Conservation (phyloP, 1,139 yeast species). For the Pichia sp. region DNA sequence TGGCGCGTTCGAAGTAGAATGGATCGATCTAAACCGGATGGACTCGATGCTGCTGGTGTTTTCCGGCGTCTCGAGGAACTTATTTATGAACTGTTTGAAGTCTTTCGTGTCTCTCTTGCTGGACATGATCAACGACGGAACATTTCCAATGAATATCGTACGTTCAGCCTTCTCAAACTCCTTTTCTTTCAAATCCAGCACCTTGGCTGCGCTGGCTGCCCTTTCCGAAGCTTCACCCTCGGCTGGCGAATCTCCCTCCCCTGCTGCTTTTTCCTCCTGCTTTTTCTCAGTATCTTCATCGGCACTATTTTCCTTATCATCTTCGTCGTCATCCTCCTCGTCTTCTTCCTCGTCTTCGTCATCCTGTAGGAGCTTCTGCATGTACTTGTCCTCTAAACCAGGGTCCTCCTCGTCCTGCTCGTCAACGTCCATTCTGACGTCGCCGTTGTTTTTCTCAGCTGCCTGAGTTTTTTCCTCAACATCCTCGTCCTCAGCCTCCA, state of each 20-base stretch:
- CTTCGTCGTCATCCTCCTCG: too few species aligned
- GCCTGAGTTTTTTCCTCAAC: not conserved
- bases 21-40: conserved; percentile 86
- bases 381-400: conserved; percentile 9
- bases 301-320: conserved; percentile 26
- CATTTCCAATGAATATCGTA: conserved; percentile 88
- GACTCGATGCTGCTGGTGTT: conserved; percentile 45
- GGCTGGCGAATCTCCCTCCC: conserved; percentile 21
- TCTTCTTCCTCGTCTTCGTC: conserved; percentile 1
- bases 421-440: conserved; percentile 3
- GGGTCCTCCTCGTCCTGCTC: conserved; percentile 7
- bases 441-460: conserved; percentile 1
- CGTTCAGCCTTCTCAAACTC: conserved; percentile 84
- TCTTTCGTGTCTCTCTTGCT: conserved; percentile 57
- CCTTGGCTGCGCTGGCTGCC: conserved; percentile 28
- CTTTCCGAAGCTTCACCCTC: conserved; percentile 21
- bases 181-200: conserved; percentile 53
- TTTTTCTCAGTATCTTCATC: conserved; percentile 31
- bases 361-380: conserved; percentile 5
- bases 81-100: conserved; percentile 58
- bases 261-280: conserved; percentile 21
- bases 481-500: not conserved
- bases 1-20: conserved; percentile 83
- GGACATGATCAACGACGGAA: conserved; percentile 60
- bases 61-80: conserved; percentile 28